Conservation (phyloP, 176 grass and related monocot species). For the Cymbopogon citratus region DNA sequence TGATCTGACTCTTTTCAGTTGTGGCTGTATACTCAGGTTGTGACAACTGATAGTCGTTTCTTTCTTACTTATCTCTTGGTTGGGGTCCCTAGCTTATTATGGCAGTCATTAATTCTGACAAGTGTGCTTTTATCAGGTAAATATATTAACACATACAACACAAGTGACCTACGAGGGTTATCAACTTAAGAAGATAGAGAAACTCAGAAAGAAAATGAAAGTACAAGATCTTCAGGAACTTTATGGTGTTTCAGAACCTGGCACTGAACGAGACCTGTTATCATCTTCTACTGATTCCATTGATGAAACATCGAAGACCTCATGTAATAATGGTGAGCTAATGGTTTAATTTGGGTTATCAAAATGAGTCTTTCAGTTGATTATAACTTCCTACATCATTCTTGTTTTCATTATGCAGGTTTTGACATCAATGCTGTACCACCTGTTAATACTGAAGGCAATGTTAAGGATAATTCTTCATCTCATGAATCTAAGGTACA, state of each 20-base stretch:
- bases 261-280: no score
- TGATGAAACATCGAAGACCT: neutral
- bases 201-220: neutral
- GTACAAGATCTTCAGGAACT: conserved; percentile 1
- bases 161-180: neutral
- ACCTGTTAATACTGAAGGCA: neutral
- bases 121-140: conserved; percentile 25
- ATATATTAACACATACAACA: conserved; percentile 31
- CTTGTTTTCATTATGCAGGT: neutral
- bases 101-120: neutral
- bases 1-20: neutral
- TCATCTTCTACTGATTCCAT: no score
- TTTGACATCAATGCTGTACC: neutral
- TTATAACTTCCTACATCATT: neutral
- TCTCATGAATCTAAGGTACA: conserved; percentile 1
- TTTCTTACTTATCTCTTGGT: conserved; percentile 1
- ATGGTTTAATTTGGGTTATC: neutral
- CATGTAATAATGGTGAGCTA: neutral
- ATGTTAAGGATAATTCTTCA: no score
- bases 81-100: neutral
- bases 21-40: neutral
- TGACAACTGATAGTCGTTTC: neutral
- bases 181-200: neutral
- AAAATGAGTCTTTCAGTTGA: neutral
- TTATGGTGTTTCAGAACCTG: neutral